A percentile compares a stretch with the other conserved stretches of the same genome.
Conservation (phyloP, 805 yeast species). For the Wickerhamomyces bovis region DNA sequence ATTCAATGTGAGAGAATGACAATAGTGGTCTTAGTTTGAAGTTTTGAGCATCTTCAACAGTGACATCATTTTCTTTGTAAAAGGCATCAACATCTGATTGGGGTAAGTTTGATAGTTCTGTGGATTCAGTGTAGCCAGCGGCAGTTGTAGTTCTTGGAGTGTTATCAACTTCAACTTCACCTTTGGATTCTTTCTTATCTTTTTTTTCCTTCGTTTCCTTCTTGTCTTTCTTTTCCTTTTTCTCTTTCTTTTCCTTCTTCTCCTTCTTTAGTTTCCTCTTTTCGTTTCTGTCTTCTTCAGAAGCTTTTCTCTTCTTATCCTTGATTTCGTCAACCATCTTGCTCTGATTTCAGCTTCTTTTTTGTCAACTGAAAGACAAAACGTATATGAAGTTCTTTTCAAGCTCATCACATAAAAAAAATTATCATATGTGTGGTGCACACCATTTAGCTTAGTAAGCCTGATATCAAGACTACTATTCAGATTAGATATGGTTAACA, state of each 20-base stretch:
- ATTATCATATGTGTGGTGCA: neutral
- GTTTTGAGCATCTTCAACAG: slow-evolving; percentile 61
- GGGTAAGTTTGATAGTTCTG: slow-evolving; percentile 35
- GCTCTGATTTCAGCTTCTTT: neutral
- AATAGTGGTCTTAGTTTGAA: slow-evolving; percentile 61
- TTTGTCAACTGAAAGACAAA: neutral
- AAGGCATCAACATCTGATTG: slow-evolving; percentile 57
- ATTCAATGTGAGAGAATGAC: slow-evolving; percentile 54
- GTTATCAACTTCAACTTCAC: slow-evolving; percentile 23
- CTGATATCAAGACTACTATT: no score
- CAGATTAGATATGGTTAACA: no score
- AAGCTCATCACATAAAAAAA: slow-evolving; percentile 7
- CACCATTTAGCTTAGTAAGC: no score
- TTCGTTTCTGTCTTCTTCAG: slow-evolving; percentile 17
- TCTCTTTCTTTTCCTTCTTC: slow-evolving; percentile 34
- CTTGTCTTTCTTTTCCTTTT: slow-evolving; percentile 25
- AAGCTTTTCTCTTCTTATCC: slow-evolving; percentile 22
- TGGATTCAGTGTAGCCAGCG: slow-evolving; percentile 31
- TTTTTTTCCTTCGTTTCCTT: slow-evolving; percentile 28
- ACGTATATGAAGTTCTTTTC: neutral
- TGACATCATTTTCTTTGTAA: slow-evolving; percentile 65
- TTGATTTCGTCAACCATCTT: slow-evolving; percentile 22
- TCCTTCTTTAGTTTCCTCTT: slow-evolving; percentile 23
- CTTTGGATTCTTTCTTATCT: slow-evolving; percentile 30
- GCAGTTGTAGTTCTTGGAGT: slow-evolving; percentile 1